Conservation (phyloP, 2,329 filamentous ascomycete genomes). For the Alternaria rosae region DNA sequence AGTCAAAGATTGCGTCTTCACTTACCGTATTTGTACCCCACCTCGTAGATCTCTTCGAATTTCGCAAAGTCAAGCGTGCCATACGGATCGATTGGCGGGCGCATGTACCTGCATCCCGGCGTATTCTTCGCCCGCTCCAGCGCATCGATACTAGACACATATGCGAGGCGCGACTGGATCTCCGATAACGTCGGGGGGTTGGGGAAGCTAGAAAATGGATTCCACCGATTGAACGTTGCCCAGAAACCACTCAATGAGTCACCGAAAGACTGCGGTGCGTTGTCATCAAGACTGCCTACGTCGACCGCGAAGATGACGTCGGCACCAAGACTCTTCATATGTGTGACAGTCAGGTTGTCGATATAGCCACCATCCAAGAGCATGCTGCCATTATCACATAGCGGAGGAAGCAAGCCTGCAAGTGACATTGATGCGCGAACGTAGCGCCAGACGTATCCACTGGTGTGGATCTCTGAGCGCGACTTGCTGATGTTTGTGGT, state of each 20-base stretch:
- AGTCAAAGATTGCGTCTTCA: background rate
- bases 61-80: constrained; percentile 96
- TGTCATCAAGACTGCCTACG: constrained; percentile 89
- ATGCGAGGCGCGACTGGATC: constrained; percentile 93
- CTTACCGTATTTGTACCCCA: constrained; percentile 81
- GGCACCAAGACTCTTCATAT: constrained; percentile 94
- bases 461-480: constrained; percentile 89
- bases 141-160: constrained; percentile 93
- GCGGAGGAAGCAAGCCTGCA: constrained; percentile 86
- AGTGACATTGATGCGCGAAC: constrained; percentile 96
- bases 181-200: constrained; percentile 95
- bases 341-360: constrained; percentile 93
- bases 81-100: constrained; percentile 90
- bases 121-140: constrained; percentile 91
- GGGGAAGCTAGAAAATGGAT: constrained; percentile 85
- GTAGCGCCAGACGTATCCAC: constrained; percentile 97
- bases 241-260: constrained; percentile 95
- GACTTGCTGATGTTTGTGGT: constrained; percentile 98
- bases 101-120: constrained; percentile 93
- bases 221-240: constrained; percentile 96
- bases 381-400: constrained; percentile 98
- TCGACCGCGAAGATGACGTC: constrained; percentile 96
- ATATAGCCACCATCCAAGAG: constrained; percentile 95
- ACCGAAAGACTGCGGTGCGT: constrained; percentile 89
- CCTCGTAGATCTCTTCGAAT: constrained; percentile 94